Evolutionary conservation across 306 rosid genomes (phyloP).

Genomic region (Cucurbita ficifolia): DNA sequence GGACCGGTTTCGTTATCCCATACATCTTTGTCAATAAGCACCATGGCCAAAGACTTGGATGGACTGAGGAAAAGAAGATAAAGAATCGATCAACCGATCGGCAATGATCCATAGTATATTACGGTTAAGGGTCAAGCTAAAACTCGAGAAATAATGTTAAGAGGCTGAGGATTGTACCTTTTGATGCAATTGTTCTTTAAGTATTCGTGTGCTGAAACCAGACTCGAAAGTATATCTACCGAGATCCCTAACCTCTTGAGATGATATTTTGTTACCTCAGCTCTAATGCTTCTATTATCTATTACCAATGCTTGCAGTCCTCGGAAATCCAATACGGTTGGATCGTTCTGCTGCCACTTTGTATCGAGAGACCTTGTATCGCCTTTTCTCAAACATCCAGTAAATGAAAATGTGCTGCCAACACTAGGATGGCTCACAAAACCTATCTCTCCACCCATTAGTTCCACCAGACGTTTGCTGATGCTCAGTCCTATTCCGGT

Average conservation of each 20-base stretch:
- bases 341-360: constrained; percentile 38
- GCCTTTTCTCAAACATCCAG: constrained; percentile 54
- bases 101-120: constrained; percentile 7
- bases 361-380: constrained; percentile 28
- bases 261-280: constrained; percentile 70
- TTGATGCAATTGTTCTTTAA: constrained; percentile 26
- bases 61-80: constrained; percentile 20
- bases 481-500: constrained; percentile 96
- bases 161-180: constrained; percentile 25
- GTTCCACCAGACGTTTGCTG: constrained; percentile 75
- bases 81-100: constrained; percentile 7
- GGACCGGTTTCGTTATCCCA: constrained; percentile 46
- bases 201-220: constrained; percentile 37
- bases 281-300: constrained; percentile 50
- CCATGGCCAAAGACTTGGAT: constrained; percentile 35
- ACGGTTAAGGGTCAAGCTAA: neutral
- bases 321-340: constrained; percentile 29
- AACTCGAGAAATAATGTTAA: neutral
- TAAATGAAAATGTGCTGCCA: constrained; percentile 85
- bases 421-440: constrained; percentile 71
- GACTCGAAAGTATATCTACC: constrained; percentile 33
- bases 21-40: constrained; percentile 62
- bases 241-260: constrained; percentile 71
- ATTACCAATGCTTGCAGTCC: constrained; percentile 59
- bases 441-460: constrained; percentile 93